A percentile compares a stretch with the other conserved stretches of the same genome.
Evolutionary conservation across 2,329 filamentous ascomycete species (phyloP).

Genomic region (Beauveria rudraprayagi): DNA sequence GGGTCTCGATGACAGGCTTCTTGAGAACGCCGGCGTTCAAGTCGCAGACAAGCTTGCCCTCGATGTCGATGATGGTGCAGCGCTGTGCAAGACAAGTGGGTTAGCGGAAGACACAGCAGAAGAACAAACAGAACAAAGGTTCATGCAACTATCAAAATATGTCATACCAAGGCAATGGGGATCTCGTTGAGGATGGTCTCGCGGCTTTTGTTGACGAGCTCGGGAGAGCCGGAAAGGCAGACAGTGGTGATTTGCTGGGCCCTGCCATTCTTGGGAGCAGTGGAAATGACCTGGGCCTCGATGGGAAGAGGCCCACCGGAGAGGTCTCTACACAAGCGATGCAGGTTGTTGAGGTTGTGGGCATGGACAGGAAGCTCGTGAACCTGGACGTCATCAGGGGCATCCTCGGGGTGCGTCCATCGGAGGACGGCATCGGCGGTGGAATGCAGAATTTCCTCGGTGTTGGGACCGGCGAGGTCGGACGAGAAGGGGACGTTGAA

Average conservation of each 20-base stretch:
- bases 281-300: slow-evolving; percentile 76
- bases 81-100: slow-evolving; percentile 45
- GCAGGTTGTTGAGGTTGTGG: slow-evolving; percentile 73
- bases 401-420: slow-evolving; percentile 89
- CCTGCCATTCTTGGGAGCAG: slow-evolving; percentile 64
- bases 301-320: slow-evolving; percentile 62
- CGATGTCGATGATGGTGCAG: slow-evolving; percentile 88
- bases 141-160: slow-evolving; percentile 3
- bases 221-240: slow-evolving; percentile 79
- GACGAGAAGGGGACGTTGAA: slow-evolving; percentile 97
- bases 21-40: slow-evolving; percentile 58
- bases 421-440: slow-evolving; percentile 78
- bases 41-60: slow-evolving; percentile 83
- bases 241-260: slow-evolving; percentile 73
- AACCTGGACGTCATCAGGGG: slow-evolving; percentile 73
- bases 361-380: slow-evolving; percentile 89
- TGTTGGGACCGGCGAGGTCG: slow-evolving; percentile 83
- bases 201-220: slow-evolving; percentile 81
- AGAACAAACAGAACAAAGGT: not conserved
- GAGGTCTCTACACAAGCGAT: slow-evolving; percentile 73
- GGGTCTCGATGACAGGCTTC: slow-evolving; percentile 68
- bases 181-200: slow-evolving; percentile 87
- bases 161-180: slow-evolving; percentile 80
- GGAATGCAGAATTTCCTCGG: slow-evolving; percentile 89
- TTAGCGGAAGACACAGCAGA: slow-evolving; percentile 10